Evolutionary conservation across 2,329 filamentous ascomycete genomes (phyloP), one percentile per base, ranked within the genome.

Genomic region (Trichoderma pleuroti): DNA sequence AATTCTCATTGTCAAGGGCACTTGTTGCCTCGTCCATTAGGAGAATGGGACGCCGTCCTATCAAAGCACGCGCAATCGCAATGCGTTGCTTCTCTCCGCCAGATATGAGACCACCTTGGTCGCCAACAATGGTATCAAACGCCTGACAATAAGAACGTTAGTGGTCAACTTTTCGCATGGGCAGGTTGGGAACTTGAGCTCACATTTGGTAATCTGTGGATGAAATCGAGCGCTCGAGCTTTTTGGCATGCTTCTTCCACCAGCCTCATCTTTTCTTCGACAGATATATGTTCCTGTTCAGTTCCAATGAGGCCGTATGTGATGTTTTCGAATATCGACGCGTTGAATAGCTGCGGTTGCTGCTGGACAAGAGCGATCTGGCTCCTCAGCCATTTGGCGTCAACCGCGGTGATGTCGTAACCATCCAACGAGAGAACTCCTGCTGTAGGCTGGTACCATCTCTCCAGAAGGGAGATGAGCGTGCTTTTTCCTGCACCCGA

Each of bases 31-130:
- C 39, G 8, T 42, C 39, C 39, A 42, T 42, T 8, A 42, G 4
- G 39, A 42, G 39, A 42, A 42, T 42, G 18, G 39, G 39, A 42
- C 39, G 39, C 39, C 39, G 39, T 42, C 39, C 39, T 4, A 42
- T 42, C 39, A 42, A 42, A n/a, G 39, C 39, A 42, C 39, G 39
- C 39, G 39, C 39, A 42, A 42, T 42, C 1, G 39, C 39, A 42
- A 42, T 42, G 8, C 39, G 39, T 42, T 42, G 39, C 39, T 42
- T 42, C 39, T 94, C 91, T 1, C 92, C 92, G 28, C 92, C 92
- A 1, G 90, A 92, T 1, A 94, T 82, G 71, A 91, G 89, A 21
- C 90, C 86, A 0, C 91, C 91, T 62, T 87, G 86, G 74, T 90
- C 89, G 1, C 90, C 90, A 5, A 92, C 88, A 26, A 83, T 80